Conservation (phyloP, 352 stramenopile species). For the Phytophthora foliorum region DNA sequence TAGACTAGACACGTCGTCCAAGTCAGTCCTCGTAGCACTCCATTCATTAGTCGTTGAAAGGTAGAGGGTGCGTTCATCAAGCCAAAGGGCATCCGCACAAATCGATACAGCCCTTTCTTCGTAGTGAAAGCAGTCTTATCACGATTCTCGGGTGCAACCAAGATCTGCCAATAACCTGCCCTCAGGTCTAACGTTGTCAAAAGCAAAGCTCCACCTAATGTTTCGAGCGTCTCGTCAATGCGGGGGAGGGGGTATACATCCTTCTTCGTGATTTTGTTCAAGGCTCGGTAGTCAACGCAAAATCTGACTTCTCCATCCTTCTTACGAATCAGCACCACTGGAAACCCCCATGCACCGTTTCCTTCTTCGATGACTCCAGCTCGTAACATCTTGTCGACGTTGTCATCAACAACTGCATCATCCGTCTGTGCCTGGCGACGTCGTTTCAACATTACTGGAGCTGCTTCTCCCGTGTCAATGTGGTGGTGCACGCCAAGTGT, state of each 20-base stretch:
- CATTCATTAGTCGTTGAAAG: slow-evolving; percentile 37
- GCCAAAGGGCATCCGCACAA: slow-evolving; percentile 27
- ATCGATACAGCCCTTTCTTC: slow-evolving; percentile 15
- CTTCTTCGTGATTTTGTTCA: not conserved
- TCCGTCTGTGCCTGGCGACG: no score
- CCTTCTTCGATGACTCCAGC: not conserved
- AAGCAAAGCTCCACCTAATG: not conserved
- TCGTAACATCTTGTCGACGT: not conserved
- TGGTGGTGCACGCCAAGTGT: no score
- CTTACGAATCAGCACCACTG: not conserved
- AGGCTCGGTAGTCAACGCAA: not conserved
- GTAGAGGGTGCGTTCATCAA: slow-evolving; percentile 22
- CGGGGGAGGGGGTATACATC: not conserved
- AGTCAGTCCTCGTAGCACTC: slow-evolving; percentile 19
- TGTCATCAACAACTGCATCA: no score
- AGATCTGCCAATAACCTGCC: not conserved
- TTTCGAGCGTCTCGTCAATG: not conserved
- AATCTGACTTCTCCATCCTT: not conserved
- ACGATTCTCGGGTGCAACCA: not conserved
- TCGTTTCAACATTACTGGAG: no score
- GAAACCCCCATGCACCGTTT: not conserved
- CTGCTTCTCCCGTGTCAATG: no score
- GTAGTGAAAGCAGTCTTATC: slow-evolving; percentile 23
- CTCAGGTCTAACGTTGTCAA: not conserved
- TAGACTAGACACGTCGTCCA: slow-evolving; percentile 32